Percentiles rank a stretch among this genome's conserved stretches.
phyloP scores from a whole-genome alignment of 1,284 basidiomycete species.

The Heterobasidion occidentale region DNA sequence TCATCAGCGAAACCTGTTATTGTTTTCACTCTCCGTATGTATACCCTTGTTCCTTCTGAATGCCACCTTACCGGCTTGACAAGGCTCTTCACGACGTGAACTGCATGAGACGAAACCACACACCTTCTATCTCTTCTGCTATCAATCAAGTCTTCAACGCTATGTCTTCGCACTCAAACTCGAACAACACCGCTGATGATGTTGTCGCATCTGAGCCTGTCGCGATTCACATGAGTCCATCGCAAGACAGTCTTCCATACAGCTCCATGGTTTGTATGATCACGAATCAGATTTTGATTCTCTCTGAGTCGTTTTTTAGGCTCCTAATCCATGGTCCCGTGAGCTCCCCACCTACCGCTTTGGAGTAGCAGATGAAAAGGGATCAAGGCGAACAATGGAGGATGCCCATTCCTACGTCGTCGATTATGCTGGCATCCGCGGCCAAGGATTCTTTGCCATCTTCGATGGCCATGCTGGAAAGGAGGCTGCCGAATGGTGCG shows the following conservation, averaged over 20 bases:
- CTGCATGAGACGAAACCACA: too few relatives aligned
- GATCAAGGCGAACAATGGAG: slow-evolving; percentile 92
- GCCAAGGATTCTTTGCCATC: slow-evolving; percentile 96
- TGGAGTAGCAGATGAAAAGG: slow-evolving; percentile 89
- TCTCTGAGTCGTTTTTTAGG: slow-evolving; percentile 13
- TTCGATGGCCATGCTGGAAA: slow-evolving; percentile 99
- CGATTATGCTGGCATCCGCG: slow-evolving; percentile 84
- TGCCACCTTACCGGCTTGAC: too few relatives aligned
- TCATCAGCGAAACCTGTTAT: too few relatives aligned
- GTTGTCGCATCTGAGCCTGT: not conserved
- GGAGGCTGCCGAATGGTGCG: slow-evolving; percentile 98
- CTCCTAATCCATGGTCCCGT: slow-evolving; percentile 30
- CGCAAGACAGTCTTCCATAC: not conserved
- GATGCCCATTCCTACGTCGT: slow-evolving; percentile 95
- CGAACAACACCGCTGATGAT: not conserved
- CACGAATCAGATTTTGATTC: not conserved
- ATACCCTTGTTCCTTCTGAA: too few relatives aligned
- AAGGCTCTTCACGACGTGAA: too few relatives aligned
- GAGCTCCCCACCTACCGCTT: slow-evolving; percentile 65
- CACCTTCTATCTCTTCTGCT: too few relatives aligned
- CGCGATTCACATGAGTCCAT: not conserved
- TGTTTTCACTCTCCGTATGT: too few relatives aligned
- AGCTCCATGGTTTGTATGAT: not conserved
- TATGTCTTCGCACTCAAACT: not conserved
- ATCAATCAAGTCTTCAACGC: not conserved